Evolutionary conservation across 2,329 filamentous ascomycete genomes (phyloP).

Genomic region (Trichoderma brevicompactum): DNA sequence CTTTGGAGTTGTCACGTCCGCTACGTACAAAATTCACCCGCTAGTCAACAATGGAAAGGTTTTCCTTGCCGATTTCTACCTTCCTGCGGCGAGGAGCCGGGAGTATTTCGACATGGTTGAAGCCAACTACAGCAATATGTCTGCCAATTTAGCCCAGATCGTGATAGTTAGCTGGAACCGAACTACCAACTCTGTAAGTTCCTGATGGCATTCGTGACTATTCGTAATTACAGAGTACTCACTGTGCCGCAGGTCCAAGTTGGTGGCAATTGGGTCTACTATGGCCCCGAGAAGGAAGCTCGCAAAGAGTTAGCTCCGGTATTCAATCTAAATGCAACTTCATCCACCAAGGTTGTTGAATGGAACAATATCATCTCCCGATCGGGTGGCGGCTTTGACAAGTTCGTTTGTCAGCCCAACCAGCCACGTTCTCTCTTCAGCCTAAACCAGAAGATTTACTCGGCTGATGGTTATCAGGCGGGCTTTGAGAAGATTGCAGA

Average conservation of each 20-base stretch:
- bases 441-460: slow-evolving; percentile 21
- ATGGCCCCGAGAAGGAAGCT: slow-evolving; percentile 7
- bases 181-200: slow-evolving; percentile 7
- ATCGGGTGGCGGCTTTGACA: background rate
- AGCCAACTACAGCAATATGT: slow-evolving; percentile 3
- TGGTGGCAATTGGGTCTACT: slow-evolving; percentile 5
- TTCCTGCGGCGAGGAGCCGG: background rate
- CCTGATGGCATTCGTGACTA: too few relatives aligned
- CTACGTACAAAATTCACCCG: slow-evolving; percentile 16
- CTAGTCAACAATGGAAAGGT: slow-evolving; percentile 3
- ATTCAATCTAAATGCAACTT: background rate
- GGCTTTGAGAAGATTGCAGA: slow-evolving; percentile 14
- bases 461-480: background rate
- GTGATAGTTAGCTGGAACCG: slow-evolving; percentile 1
- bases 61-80: slow-evolving; percentile 13
- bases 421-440: slow-evolving; percentile 12
- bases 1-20: slow-evolving; percentile 18
- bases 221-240: background rate
- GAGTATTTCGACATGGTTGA: slow-evolving; percentile 16
- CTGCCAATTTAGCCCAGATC: slow-evolving; percentile 7
- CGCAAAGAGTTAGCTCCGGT: slow-evolving; percentile 10
- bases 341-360: background rate
- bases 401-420: background rate
- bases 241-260: background rate
- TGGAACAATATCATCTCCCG: slow-evolving; percentile 5